Conservation (phyloP, 345 rosid genomes). For the Syzygium grande region DNA sequence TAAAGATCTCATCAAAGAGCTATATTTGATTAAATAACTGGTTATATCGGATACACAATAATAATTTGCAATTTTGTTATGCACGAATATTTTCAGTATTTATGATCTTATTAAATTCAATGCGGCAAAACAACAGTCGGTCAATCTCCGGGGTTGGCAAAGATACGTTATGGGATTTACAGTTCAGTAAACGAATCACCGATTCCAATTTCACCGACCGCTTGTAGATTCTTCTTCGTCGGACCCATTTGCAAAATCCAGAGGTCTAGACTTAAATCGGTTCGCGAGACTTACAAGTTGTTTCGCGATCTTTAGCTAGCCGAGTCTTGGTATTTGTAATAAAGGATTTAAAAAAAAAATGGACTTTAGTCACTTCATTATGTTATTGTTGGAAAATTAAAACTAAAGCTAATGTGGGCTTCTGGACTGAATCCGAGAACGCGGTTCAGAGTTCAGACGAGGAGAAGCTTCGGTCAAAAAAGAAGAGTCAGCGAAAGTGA, state of each 20-base stretch:
- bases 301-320: not conserved
- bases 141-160: not conserved
- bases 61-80: not conserved
- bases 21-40: not conserved
- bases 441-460: not conserved
- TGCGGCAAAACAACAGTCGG: not conserved
- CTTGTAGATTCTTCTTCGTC: not conserved
- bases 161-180: not conserved
- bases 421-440: not conserved
- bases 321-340: not conserved
- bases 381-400: not conserved
- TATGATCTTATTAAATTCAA: not conserved
- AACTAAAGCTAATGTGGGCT: accelerated
- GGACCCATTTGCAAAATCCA: not conserved
- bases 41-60: not conserved
- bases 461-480: not conserved
- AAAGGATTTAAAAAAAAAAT: not conserved
- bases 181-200: not conserved
- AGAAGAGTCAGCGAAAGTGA: not conserved
- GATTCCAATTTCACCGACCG: not conserved
- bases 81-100: not conserved
- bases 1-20: too few species aligned
- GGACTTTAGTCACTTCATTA: not conserved
- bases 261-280: accelerated
- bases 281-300: not conserved